Evolutionary conservation across 2,329 filamentous ascomycete species (phyloP), one percentile per base, ranked within the genome.

Genomic region (Shiraia bambusicola): DNA sequence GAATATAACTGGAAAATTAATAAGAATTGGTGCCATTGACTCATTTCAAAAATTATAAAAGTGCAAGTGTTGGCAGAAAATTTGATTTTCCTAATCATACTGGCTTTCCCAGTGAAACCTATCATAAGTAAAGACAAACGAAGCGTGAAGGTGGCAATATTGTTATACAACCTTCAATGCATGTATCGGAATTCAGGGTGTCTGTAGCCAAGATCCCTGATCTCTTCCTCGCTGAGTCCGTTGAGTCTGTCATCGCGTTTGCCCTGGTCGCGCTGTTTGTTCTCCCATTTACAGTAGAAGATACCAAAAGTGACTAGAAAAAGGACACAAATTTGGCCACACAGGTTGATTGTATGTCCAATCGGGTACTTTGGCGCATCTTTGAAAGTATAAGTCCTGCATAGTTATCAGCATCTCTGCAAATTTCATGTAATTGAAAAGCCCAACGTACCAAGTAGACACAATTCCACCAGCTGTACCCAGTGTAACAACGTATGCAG

Each of bases 291-390:
- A 56, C 76, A 79, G 53, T 81, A 82, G 10, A 66, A 29, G 30
- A 82, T 76, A 12, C 78, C 78, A 16, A 69, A 71, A 4, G 71
- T 25, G 2, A 77, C 62, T 5, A 82, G 67, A 14, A 71, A 45
- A 3, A 77, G 56, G 3, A 73, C 71, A 10, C 58, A 58, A 13
- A 74, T 59, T 55, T 81, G 76, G 2, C 76, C 76, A 3, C 51
- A 67, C 32, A 82, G 67, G 53, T 82, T 82, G 70, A 82, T 82
- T 4, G 76, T 75, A 36, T 96, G 90, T 2, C 91, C 91, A 1
- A 81, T 78, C 26, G 78, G 79, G 70, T 83, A 95, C 17, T 77
- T 77, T 1, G 85, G 88, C 39, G 50, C 80, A 59, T 81, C 74
- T 45, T 77, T 72, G 59, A 59, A 58, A 2, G 70, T 73, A 52